Evolutionary conservation across 768 basidiomycete genomes (phyloP).

Genomic region (Trametes sanguinea): DNA sequence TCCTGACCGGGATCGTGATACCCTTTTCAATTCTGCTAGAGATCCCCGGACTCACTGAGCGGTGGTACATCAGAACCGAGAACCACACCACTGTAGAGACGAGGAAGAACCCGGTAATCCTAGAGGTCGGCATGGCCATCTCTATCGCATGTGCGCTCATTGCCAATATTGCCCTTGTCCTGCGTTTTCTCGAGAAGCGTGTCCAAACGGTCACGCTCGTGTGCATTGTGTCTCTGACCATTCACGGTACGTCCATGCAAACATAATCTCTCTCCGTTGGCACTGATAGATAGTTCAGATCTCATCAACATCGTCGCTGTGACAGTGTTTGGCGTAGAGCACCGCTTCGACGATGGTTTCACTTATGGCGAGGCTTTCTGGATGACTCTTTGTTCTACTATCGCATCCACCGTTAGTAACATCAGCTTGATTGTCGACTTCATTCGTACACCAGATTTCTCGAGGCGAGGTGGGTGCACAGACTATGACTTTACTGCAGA

Average conservation of each 20-base stretch:
- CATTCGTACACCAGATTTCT: slow-evolving; percentile 59
- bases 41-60: slow-evolving; percentile 76
- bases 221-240: slow-evolving; percentile 62
- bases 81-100: slow-evolving; percentile 47
- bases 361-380: slow-evolving; percentile 71
- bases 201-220: slow-evolving; percentile 64
- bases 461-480: slow-evolving; percentile 49
- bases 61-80: slow-evolving; percentile 68
- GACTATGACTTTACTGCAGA: slow-evolving; percentile 16
- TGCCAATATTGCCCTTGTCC: slow-evolving; percentile 67
- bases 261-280: background rate
- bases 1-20: slow-evolving; percentile 66
- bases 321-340: slow-evolving; percentile 60
- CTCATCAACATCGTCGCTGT: slow-evolving; percentile 65
- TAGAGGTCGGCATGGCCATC: slow-evolving; percentile 61
- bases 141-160: slow-evolving; percentile 69
- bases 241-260: slow-evolving; percentile 57
- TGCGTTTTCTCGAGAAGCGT: slow-evolving; percentile 71
- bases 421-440: slow-evolving; percentile 67
- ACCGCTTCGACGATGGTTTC: slow-evolving; percentile 65
- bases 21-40: slow-evolving; percentile 82
- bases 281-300: slow-evolving; percentile 44
- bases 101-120: slow-evolving; percentile 53
- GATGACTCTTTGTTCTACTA: slow-evolving; percentile 76
- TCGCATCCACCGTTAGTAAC: slow-evolving; percentile 65